phyloP scores from a whole-genome alignment of 208 protist genomes.

The Leishmania guyanensis region DNA sequence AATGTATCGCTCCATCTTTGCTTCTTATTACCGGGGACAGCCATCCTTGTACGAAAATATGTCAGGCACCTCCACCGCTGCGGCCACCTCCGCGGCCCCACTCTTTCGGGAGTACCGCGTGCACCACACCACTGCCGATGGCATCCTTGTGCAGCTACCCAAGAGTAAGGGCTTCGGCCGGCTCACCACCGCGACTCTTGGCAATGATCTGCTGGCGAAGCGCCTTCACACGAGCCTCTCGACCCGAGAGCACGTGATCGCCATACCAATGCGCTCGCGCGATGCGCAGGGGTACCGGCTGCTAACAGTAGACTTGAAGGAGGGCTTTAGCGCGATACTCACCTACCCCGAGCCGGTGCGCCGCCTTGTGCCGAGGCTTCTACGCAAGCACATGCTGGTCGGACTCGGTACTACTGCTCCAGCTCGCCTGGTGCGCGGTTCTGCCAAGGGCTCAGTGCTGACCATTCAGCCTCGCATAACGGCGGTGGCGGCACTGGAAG shows the following conservation, averaged over 20 bases:
- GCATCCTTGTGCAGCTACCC: conserved; percentile 82
- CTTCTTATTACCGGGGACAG: neutral
- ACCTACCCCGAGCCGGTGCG: conserved; percentile 58
- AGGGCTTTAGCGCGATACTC: conserved; percentile 60
- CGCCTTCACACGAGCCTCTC: conserved; percentile 68
- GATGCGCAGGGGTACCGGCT: conserved; percentile 81
- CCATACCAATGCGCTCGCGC: conserved; percentile 47
- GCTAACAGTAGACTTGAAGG: conserved; percentile 55
- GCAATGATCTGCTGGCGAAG: conserved; percentile 69
- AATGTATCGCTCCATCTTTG: neutral
- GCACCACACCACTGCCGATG: conserved; percentile 71
- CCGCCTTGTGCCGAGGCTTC: conserved; percentile 51
- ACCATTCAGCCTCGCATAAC: conserved; percentile 53
- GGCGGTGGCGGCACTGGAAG: conserved; percentile 73
- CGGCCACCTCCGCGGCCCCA: neutral
- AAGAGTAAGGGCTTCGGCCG: conserved; percentile 75
- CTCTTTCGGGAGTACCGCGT: conserved; percentile 75
- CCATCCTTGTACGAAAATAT: neutral
- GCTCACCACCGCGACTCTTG: conserved; percentile 68
- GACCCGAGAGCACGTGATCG: conserved; percentile 49
- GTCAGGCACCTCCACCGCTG: neutral
- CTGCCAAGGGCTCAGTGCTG: conserved; percentile 64
- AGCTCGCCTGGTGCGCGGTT: conserved; percentile 57
- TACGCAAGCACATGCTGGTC: conserved; percentile 82
- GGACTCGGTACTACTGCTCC: conserved; percentile 77